These are phyloP conservation scores for Hypoxylon sp. DNA, from an alignment of 2,329 filamentous ascomycete species.

Conservation along the genomic window DNA sequence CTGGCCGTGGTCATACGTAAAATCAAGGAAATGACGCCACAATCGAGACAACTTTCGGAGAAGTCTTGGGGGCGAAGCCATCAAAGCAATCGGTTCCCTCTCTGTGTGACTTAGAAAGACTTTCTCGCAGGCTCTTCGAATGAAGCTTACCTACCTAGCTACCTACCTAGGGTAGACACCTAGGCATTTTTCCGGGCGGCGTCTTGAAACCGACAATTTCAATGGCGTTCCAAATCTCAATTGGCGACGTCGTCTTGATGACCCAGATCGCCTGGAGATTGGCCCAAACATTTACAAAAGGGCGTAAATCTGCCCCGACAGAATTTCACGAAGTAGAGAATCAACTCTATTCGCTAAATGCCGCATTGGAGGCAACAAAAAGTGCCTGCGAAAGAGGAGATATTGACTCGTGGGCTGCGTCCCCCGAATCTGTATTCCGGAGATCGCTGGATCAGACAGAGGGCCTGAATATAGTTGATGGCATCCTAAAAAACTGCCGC, in stretches of 20 bases:
- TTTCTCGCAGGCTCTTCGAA: neutral
- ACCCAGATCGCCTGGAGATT: slow-evolving; percentile 42
- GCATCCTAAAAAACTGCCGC: slow-evolving; percentile 32
- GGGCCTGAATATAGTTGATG: slow-evolving; percentile 17
- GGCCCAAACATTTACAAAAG: slow-evolving; percentile 42
- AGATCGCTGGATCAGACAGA: neutral
- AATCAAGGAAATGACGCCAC: too few relatives aligned
- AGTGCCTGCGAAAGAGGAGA: slow-evolving; percentile 7
- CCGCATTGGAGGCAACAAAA: slow-evolving; percentile 38
- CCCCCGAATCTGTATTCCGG: neutral
- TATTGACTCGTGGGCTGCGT: neutral
- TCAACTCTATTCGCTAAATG: slow-evolving; percentile 43
- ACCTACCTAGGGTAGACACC: too few relatives aligned
- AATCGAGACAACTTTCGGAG: too few relatives aligned
- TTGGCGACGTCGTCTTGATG: slow-evolving; percentile 44
- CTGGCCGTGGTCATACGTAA: too few relatives aligned
- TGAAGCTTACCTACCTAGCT: neutral
- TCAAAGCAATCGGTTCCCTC: neutral
- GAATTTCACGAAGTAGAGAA: slow-evolving; percentile 45
- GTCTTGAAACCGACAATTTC: too few relatives aligned
- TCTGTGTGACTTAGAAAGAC: neutral
- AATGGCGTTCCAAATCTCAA: slow-evolving; percentile 42
- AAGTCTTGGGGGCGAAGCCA: neutral
- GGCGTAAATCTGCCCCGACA: slow-evolving; percentile 42
- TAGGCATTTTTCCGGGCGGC: too few relatives aligned